Evolutionary conservation across 1,284 basidiomycete species (phyloP).

Genomic region (Schizophyllum commune): DNA sequence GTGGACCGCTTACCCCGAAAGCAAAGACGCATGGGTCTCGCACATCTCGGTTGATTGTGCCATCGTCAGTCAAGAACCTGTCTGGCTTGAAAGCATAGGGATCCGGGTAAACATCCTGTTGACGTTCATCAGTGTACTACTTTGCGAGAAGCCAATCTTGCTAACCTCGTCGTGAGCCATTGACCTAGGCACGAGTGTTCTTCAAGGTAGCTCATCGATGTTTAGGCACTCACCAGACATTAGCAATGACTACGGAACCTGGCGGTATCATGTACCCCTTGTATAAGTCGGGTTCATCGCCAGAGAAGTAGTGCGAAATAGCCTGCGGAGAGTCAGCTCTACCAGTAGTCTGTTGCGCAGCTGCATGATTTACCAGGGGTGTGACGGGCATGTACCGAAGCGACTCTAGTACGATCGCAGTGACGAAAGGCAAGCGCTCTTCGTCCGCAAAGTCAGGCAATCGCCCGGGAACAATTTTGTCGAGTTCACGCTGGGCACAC

Average conservation of each 20-base stretch:
- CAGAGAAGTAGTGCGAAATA: background rate
- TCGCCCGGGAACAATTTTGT: slow-evolving; percentile 32
- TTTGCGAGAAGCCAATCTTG: background rate
- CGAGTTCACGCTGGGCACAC: slow-evolving; percentile 39
- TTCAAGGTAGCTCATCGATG: too few relatives aligned
- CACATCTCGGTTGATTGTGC: slow-evolving; percentile 4
- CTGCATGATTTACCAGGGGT: background rate
- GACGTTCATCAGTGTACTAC: background rate
- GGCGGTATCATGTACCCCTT: background rate
- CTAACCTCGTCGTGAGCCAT: slow-evolving; percentile 12
- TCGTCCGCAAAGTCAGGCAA: slow-evolving; percentile 38
- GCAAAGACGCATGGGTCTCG: background rate
- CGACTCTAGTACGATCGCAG: background rate
- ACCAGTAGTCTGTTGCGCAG: background rate
- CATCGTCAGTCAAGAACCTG: slow-evolving; percentile 8
- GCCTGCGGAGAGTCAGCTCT: background rate
- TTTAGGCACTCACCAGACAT: background rate
- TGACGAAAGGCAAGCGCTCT: background rate
- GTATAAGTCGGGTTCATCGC: background rate
- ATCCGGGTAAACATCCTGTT: slow-evolving; percentile 6
- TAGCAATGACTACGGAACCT: background rate
- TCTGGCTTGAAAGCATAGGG: slow-evolving; percentile 9
- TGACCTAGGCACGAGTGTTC: slow-evolving; percentile 2
- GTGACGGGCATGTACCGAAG: background rate
- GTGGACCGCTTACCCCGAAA: background rate